phyloP scores from a whole-genome alignment of 164 flowering plant species.

The Vitis labrusca region DNA sequence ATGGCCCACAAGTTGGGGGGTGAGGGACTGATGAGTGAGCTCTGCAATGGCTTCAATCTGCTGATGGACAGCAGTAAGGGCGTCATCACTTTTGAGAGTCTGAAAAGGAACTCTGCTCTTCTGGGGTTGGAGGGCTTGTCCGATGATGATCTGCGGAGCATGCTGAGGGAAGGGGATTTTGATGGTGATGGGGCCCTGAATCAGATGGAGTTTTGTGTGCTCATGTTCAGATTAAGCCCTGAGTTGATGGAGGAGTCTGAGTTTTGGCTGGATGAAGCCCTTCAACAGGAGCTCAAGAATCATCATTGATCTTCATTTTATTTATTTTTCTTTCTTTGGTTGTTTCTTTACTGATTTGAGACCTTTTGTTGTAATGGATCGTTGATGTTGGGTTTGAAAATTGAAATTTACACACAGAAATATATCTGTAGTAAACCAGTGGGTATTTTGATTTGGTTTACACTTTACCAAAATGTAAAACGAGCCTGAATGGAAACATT shows the following conservation, averaged over 20 bases:
- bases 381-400: too few relatives aligned
- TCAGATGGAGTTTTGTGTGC: constrained; percentile 49
- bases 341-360: too few relatives aligned
- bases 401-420: too few relatives aligned
- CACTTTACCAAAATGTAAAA: too few relatives aligned
- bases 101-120: constrained; percentile 33
- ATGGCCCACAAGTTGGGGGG: constrained; percentile 44
- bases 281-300: constrained; percentile 19
- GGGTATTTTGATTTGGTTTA: too few relatives aligned
- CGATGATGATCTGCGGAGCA: constrained; percentile 37
- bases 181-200: constrained; percentile 46
- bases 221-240: constrained; percentile 48
- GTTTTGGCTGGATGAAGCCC: constrained; percentile 27
- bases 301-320: constrained; percentile 3
- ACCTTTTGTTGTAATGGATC: too few relatives aligned
- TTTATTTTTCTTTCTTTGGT: background rate
- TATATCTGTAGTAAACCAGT: too few relatives aligned
- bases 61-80: constrained; percentile 32
- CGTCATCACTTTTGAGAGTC: constrained; percentile 43
- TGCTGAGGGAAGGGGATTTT: constrained; percentile 43
- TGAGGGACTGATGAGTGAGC: constrained; percentile 40
- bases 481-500: too few relatives aligned
- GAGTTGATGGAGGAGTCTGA: constrained; percentile 38
- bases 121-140: constrained; percentile 30
- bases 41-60: constrained; percentile 39